Evolutionary conservation across 768 basidiomycete species (phyloP).

Genomic region (Termitomyces sp.): DNA sequence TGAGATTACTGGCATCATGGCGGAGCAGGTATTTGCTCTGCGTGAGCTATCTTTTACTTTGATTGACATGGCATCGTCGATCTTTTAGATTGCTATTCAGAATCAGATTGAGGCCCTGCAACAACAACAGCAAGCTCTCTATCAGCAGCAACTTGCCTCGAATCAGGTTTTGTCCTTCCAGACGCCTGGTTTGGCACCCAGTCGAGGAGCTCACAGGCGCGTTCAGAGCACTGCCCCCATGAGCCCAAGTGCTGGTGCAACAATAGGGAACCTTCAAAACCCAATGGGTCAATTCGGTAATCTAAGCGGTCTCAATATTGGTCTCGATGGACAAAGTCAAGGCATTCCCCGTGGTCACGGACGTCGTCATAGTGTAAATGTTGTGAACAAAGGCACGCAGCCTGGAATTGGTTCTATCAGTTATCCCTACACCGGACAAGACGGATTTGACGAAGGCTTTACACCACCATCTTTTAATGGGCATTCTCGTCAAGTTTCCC

Average conservation of each 20-base stretch:
- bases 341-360: slow-evolving; percentile 81
- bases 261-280: slow-evolving; percentile 41
- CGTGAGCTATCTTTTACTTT: slow-evolving; percentile 1
- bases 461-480: slow-evolving; percentile 55
- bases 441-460: slow-evolving; percentile 80
- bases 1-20: slow-evolving; percentile 88
- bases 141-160: slow-evolving; percentile 86
- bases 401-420: slow-evolving; percentile 40
- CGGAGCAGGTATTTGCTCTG: slow-evolving; percentile 75
- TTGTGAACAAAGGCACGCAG: slow-evolving; percentile 70
- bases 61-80: not conserved
- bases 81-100: slow-evolving; percentile 73
- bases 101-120: slow-evolving; percentile 87
- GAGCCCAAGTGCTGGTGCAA: slow-evolving; percentile 36
- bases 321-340: slow-evolving; percentile 58
- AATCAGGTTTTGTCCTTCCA: slow-evolving; percentile 80
- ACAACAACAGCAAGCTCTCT: slow-evolving; percentile 85
- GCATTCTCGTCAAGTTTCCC: slow-evolving; percentile 70
- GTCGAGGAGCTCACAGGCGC: slow-evolving; percentile 64
- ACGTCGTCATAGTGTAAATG: slow-evolving; percentile 86
- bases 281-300: slow-evolving; percentile 67
- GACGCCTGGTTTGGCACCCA: slow-evolving; percentile 66
- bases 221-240: slow-evolving; percentile 82
- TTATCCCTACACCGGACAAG: slow-evolving; percentile 46
- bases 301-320: slow-evolving; percentile 44